Evolutionary conservation across 495 filamentous ascomycete genomes (phyloP).

Genomic region (Talaromyces ruber): DNA sequence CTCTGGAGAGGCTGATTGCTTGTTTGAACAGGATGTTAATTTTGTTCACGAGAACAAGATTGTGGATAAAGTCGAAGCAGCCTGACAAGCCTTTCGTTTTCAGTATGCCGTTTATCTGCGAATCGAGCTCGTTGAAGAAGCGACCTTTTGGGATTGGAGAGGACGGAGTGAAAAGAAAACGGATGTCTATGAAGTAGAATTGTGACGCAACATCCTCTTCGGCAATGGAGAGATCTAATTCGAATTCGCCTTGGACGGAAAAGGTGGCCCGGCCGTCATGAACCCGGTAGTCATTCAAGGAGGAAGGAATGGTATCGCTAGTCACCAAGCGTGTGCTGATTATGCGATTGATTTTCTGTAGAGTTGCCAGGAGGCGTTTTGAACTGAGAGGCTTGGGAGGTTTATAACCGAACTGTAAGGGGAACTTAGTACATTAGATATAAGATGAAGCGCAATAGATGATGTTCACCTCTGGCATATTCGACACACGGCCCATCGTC

Average conservation of each 20-base stretch:
- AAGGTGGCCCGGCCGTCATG: constrained; percentile 80
- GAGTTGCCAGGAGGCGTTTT: constrained; percentile 53
- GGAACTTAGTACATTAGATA: constrained; percentile 8
- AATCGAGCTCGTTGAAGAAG: constrained; percentile 56
- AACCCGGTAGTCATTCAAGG: constrained; percentile 67
- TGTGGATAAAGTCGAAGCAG: constrained; percentile 78
- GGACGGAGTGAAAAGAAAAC: constrained; percentile 70
- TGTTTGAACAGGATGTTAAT: constrained; percentile 71
- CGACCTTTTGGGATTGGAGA: constrained; percentile 47
- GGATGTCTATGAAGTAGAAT: constrained; percentile 88
- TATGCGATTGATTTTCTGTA: constrained; percentile 74
- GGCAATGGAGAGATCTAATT: constrained; percentile 81
- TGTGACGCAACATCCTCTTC: constrained; percentile 71
- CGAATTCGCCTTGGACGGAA: constrained; percentile 73
- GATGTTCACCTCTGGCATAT: constrained; percentile 64
- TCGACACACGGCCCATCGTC: constrained; percentile 60
- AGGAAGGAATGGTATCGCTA: constrained; percentile 61
- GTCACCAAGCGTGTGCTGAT: constrained; percentile 72
- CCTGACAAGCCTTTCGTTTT: constrained; percentile 56
- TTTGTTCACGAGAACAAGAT: constrained; percentile 79
- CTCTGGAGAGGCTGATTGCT: constrained; percentile 53
- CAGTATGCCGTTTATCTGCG: constrained; percentile 59
- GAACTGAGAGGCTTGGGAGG: constrained; percentile 61
- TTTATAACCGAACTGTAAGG: constrained; percentile 60
- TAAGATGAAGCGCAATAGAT: not conserved